Evolutionary conservation across 2,329 filamentous ascomycete species (phyloP), one percentile per base, ranked within the genome.

Genomic region (Intubia oerlemansii): DNA sequence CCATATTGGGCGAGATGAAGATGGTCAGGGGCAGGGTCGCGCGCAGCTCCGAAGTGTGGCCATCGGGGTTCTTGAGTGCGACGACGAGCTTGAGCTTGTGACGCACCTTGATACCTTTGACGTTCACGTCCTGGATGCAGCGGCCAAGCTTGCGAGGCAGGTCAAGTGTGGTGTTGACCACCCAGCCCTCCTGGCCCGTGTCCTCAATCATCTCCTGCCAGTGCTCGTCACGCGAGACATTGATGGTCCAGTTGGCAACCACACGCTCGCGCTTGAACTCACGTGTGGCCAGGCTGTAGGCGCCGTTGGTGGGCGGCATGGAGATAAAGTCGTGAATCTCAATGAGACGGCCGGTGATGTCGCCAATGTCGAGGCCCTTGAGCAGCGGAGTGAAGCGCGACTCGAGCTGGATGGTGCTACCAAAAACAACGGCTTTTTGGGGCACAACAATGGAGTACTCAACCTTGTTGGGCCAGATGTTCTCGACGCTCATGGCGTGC

Each of bases 391-490:
- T 79, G 36, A 95, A 71, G 36, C 78, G 70, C 54, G 93, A 85
- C 41, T 91, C 73, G 34, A 92, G 62, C 1, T 72, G 69, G 27
- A 95, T 71, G 14, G 64, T 63, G n/a, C 80, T 90, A 28, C 88
- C 88, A 42, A 93, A 91, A 12, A 92, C 77, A 30, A 92, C 75
- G 2, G 88, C 88, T 54, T 93, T 93, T 43, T 81, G 84, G 1
- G 88, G 85, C 9, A 91, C 79, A 33, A 80, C 70, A 37, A 98
- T 82, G 17, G 81, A 85, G 53, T 98, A 98, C 47, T 91, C 80
- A 41, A 95, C 67, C 57, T 98, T 98, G 56, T 92, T 88, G 5
- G 82, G 78, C 88, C 88, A 98, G 37, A 91, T 77, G 44, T 93
- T 93, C 50, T 93, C 84, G 38, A 95, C 84, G 37, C 79, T 80